phyloP scores from a whole-genome alignment of 331 rosid genomes.

The Saraca asoca region DNA sequence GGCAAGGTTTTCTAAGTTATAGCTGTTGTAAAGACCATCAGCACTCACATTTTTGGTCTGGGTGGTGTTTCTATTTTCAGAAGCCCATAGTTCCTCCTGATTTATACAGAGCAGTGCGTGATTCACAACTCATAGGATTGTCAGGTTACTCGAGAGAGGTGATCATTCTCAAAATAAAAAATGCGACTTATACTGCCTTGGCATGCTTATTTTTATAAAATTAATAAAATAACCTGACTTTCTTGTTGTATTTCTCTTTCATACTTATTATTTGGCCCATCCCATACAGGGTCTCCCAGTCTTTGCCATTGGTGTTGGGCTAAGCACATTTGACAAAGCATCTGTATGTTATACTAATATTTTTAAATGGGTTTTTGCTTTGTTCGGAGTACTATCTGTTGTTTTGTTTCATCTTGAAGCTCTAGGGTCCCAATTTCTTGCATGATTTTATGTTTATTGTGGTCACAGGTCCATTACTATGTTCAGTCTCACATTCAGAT shows the following conservation, averaged over 20 bases:
- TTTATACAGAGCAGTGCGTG: slow-evolving; percentile 76
- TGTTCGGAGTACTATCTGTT: slow-evolving; percentile 22
- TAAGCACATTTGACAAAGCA: slow-evolving; percentile 86
- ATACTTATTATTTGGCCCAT: slow-evolving; percentile 26
- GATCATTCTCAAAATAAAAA: slow-evolving; percentile 37
- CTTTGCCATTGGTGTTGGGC: slow-evolving; percentile 79
- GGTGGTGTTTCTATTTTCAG: slow-evolving; percentile 53
- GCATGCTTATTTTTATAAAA: neutral
- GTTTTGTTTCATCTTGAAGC: slow-evolving; percentile 7
- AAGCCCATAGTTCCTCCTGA: slow-evolving; percentile 81
- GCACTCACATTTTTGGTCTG: slow-evolving; percentile 22
- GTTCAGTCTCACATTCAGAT: slow-evolving; percentile 98
- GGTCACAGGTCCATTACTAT: slow-evolving; percentile 76
- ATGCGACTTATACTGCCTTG: neutral
- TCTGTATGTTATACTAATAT: slow-evolving; percentile 62
- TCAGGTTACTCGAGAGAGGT: slow-evolving; percentile 96
- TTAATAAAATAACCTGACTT: slow-evolving; percentile 14
- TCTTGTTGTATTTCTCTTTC: slow-evolving; percentile 4
- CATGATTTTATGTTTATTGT: slow-evolving; percentile 11
- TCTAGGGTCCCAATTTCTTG: slow-evolving; percentile 19
- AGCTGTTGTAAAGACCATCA: slow-evolving; percentile 14
- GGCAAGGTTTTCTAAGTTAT: slow-evolving; percentile 19
- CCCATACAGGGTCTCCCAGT: slow-evolving; percentile 79
- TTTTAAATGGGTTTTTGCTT: neutral
- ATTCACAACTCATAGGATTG: slow-evolving; percentile 84